Base-by-base conservation (phyloP, 1,139 yeast species). In the Martiniozyma asiatica region DNA sequence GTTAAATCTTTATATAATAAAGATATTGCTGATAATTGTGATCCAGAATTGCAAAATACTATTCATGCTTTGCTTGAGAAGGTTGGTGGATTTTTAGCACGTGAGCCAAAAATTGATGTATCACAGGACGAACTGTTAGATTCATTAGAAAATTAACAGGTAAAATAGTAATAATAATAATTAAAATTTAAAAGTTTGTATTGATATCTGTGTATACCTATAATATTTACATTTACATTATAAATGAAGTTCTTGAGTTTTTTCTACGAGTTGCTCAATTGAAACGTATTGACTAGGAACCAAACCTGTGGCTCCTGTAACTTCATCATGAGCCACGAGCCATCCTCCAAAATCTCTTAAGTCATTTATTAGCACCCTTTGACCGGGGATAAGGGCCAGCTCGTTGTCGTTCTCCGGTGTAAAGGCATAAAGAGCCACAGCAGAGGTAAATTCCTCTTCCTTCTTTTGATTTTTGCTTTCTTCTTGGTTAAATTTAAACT, bases 201-300 rank as follows among this genome's bases (percentile, higher is more conserved):
- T n/a, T n/a, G n/a, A n/a, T n/a, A n/a, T n/a, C n/a, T n/a, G n/a
- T n/a, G n/a, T n/a, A n/a, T n/a, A n/a, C n/a, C n/a, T n/a, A n/a
- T n/a, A n/a, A n/a, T n/a, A n/a, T n/a, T n/a, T n/a, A n/a, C n/a
- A n/a, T n/a, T n/a, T n/a, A n/a, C n/a, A n/a, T n/a, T n/a, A n/a
- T n/a, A n/a, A n/a, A n/a, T n/a, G n/a, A n/a, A n/a, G n/a, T n/a
- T n/a, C n/a, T n/a, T n/a, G n/a, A n/a, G n/a, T n/a, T n/a, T n/a
- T n/a, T n/a, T n/a, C n/a, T n/a, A n/a, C n/a, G n/a, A n/a, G n/a
- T n/a, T n/a, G n/a, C n/a, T n/a, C n/a, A n/a, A n/a, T n/a, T n/a
- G n/a, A n/a, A n/a, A 89, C 95, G 47, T 85, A 89, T 45, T 82
- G 95, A 48, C 87, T 95, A 1, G 99, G 99, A 6, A 89, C 94